Evolutionary conservation across 2,329 filamentous ascomycete species (phyloP).

Genomic region (Chaetomium strumarium): DNA sequence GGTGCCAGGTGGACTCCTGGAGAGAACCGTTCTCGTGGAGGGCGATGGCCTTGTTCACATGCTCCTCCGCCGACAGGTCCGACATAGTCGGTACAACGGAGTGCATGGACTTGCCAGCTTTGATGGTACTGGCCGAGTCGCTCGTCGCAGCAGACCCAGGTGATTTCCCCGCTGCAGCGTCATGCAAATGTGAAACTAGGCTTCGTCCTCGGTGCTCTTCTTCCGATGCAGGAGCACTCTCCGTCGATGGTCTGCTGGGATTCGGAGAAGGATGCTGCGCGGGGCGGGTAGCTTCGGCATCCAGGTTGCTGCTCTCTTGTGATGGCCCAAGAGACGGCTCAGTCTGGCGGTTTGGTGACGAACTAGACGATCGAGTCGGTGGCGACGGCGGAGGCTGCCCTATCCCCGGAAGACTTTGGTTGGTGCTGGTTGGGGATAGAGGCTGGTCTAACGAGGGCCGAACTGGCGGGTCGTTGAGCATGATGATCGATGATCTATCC

Average conservation of each 20-base stretch:
- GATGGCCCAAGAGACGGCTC: conserved; percentile 43
- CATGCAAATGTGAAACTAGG: conserved; percentile 34
- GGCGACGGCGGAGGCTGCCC: conserved; percentile 54
- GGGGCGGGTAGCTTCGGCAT: conserved; percentile 40
- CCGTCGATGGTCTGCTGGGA: conserved; percentile 40
- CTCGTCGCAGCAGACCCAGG: conserved; percentile 46
- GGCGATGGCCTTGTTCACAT: conserved; percentile 83
- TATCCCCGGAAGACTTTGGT: conserved; percentile 37
- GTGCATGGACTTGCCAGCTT: conserved; percentile 37
- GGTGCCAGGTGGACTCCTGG: conserved; percentile 92
- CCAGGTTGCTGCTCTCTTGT: conserved; percentile 45
- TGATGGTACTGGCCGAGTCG: conserved; percentile 51
- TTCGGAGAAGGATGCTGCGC: conserved; percentile 40
- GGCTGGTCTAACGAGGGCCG: conserved; percentile 61
- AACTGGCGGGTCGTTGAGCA: conserved; percentile 47
- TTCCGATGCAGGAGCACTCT: conserved; percentile 41
- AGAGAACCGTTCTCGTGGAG: conserved; percentile 82
- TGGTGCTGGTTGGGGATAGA: conserved; percentile 36
- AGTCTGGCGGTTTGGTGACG: conserved; percentile 36
- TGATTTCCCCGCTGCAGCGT: conserved; percentile 37
- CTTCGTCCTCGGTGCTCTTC: conserved; percentile 44
- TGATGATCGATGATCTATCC: conserved; percentile 59
- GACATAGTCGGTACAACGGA: conserved; percentile 51
- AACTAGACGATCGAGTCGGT: conserved; percentile 54
- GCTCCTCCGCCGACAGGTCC: conserved; percentile 77